Base-by-base conservation (phyloP, 2,329 filamentous ascomycete genomes). In the Paecilomyces dactylethromorphus region DNA sequence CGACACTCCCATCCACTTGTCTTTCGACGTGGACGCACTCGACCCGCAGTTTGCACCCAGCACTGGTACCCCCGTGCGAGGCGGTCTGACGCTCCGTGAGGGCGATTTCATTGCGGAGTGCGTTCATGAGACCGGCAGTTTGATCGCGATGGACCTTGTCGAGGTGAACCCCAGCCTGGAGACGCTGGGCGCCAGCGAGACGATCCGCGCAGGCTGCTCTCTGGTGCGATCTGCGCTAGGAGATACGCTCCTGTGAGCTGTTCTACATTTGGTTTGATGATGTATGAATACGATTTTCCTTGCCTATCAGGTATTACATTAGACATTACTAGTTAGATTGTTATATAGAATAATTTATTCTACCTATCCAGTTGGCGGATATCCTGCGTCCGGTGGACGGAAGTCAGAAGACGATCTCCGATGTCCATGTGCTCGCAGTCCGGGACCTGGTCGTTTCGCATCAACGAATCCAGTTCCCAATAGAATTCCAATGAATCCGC, bases 11-110 rank as follows among this genome's bases (percentile, higher is more conserved):
- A 97, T 99, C 71, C 94, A 99, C 76, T 84, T 99, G 60, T 96
- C 91, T 39, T 97, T 99, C 69, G 94, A 99, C 73, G 91, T 99
- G 65, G 94, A 99, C 74, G 94, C 92, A 24, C 83, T 97, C 60
- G 94, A 99, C 75, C 94, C 94, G 29, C 88, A 92, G 83, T 97
- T 91, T 89, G 94, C 94, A 45, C 94, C 94, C 24, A 94, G 90
- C 75, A 99, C 94, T 0, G 94, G 94, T 18, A 97, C 94, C 3
- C 92, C 94, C 0, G 94, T 99, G 32, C 85, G 94, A 69, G 94
- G 94, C 50, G 94, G 94, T 0, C 78, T 99, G 73, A 99, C 94
- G 3, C 82, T 99, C 68, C 86, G 94, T 58, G 94, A 99, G 79
- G 94, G 94, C 49, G 94, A 97, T 75, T 99, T 91, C 78, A 97